Evolutionary conservation across 768 basidiomycete species (phyloP), one percentile per base, ranked within the genome.

Genomic region (Psilocybe cyanescens): DNA sequence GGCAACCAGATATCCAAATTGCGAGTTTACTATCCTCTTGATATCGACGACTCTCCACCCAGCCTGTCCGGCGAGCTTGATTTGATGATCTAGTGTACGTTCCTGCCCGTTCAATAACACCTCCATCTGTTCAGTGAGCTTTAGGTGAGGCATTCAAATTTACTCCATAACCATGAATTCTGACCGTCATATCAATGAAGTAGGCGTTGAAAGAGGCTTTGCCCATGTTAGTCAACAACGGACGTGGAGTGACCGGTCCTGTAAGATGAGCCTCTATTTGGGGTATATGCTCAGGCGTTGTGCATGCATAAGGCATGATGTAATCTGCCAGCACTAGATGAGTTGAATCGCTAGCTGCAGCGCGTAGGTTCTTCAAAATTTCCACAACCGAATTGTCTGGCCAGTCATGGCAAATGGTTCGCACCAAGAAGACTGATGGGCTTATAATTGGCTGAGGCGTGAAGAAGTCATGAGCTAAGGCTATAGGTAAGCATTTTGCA

Each of bases 371-470:
- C 9, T 62, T 58, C 31, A 81, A 67, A 54, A 80, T 76, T 48
- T 68, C 68, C 3, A 52, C 45, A 49, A 63, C 65, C 45, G 73
- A 66, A 3, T 67, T 58, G 60, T 78, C 75, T 3, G 75, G 60
- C 78, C 78, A 79, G 60, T 79, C 73, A 65, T 81, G 79, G 24
- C 79, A 60, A 47, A 78, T 71, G n/a, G 65, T 57, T 28, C 74
- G 70, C 4, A 78, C 24, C 44, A 80, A 59, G 67, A 76, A 81
- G 6, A 79, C 73, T 0, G 70, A 67, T 7, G 76, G 75, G 19
- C 74, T 62, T 28, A 61, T 64, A 35, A 74, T 58, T 1, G 76
- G 75, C 64, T 81, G 78, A 1, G 75, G 65, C 0, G 50, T 58
- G 58, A 81, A 78, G 67, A 80, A 79, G 69, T 77, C 55, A 41